A percentile compares a stretch with the other conserved stretches of the same genome.
Evolutionary conservation across 306 rosid genomes (phyloP).

Genomic region (Trichosanthes truncata): DNA sequence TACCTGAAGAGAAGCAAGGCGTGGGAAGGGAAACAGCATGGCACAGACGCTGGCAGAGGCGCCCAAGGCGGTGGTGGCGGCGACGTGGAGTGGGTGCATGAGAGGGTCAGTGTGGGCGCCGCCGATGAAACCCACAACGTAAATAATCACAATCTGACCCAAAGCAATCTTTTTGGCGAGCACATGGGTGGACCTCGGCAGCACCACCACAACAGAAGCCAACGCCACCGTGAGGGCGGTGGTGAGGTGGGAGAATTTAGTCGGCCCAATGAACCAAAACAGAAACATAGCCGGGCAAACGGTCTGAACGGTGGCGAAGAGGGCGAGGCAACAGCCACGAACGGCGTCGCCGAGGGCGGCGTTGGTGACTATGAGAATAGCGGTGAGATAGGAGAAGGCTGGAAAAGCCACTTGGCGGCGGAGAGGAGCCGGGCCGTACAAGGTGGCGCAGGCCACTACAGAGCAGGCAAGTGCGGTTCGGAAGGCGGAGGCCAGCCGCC

Average conservation of each 20-base stretch:
- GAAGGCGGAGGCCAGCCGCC: constrained; percentile 44
- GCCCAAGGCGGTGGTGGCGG: constrained; percentile 49
- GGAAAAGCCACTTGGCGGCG: constrained; percentile 37
- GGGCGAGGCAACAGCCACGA: constrained; percentile 35
- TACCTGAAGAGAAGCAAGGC: constrained; percentile 45
- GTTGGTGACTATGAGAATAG: constrained; percentile 35
- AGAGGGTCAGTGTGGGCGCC: constrained; percentile 23
- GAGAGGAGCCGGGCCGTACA: constrained; percentile 41
- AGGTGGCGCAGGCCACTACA: constrained; percentile 37
- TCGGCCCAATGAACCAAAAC: constrained; percentile 42
- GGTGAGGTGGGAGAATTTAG: constrained; percentile 20
- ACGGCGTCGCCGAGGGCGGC: constrained; percentile 55
- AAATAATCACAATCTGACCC: constrained; percentile 58
- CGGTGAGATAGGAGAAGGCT: constrained; percentile 60
- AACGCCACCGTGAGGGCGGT: constrained; percentile 38
- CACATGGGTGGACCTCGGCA: constrained; percentile 40
- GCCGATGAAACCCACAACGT: constrained; percentile 33
- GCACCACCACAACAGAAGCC: constrained; percentile 42
- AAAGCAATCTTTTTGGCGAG: constrained; percentile 47
- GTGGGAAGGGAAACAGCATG: constrained; percentile 51
- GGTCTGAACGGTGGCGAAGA: constrained; percentile 39
- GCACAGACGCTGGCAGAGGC: constrained; percentile 52
- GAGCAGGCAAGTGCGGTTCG: constrained; percentile 48
- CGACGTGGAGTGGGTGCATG: constrained; percentile 58
- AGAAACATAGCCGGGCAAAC: constrained; percentile 41